Percentiles rank a stretch among this genome's conserved stretches.
Conservation (phyloP, 2,329 filamentous ascomycete genomes). For the Cercospora nicotianae region DNA sequence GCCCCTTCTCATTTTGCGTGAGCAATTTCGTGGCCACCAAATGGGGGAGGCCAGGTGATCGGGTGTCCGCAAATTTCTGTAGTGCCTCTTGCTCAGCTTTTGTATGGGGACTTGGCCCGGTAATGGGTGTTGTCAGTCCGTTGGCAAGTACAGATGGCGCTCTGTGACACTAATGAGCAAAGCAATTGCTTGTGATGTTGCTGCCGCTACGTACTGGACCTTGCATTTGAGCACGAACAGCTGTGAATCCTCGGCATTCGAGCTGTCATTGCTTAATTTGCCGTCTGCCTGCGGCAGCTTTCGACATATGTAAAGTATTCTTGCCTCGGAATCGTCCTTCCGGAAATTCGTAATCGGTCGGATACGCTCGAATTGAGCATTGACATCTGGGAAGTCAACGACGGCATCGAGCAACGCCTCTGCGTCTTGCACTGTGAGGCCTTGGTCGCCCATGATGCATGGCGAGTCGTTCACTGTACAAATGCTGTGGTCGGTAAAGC, state of each 20-base stretch:
- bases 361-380: slow-evolving; percentile 25
- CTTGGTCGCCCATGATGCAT: slow-evolving; percentile 21
- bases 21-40: slow-evolving; percentile 28
- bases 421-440: slow-evolving; percentile 25
- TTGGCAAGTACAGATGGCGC: slow-evolving; percentile 31
- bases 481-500: neutral
- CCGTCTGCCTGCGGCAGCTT: neutral
- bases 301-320: slow-evolving; percentile 34
- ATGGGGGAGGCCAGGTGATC: slow-evolving; percentile 29
- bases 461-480: neutral
- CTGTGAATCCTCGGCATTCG: slow-evolving; percentile 8
- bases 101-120: slow-evolving; percentile 32
- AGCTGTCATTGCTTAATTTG: neutral
- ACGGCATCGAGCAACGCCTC: slow-evolving; percentile 24
- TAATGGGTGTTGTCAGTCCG: slow-evolving; percentile 27
- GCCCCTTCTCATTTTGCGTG: slow-evolving; percentile 26
- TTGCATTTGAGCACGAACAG: slow-evolving; percentile 36
- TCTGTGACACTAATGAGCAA: slow-evolving; percentile 17
- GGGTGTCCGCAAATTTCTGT: slow-evolving; percentile 24
- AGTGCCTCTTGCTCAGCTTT: slow-evolving; percentile 33
- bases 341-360: slow-evolving; percentile 37
- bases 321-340: slow-evolving; percentile 34
- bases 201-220: slow-evolving; percentile 29
- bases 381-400: slow-evolving; percentile 20
- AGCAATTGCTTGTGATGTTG: neutral